Evolutionary conservation across 1,284 basidiomycete species (phyloP).

Genomic region (Agaricales sp.): DNA sequence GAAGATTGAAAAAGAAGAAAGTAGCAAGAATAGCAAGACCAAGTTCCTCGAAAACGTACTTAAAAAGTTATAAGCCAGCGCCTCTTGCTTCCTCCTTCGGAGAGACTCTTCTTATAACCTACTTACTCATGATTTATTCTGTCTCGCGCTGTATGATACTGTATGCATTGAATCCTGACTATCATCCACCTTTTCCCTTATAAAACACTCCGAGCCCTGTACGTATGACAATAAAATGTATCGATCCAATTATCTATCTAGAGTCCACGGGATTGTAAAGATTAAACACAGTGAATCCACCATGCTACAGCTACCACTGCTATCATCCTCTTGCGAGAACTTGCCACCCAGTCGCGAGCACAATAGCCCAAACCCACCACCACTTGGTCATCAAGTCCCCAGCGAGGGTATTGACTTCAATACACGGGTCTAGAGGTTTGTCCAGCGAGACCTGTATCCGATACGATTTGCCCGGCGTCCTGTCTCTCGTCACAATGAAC

Average conservation of each 20-base stretch:
- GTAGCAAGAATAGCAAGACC: not conserved
- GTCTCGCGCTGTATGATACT: too few relatives aligned
- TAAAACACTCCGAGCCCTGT: too few relatives aligned
- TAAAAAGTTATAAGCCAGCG: not conserved
- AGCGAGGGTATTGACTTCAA: constrained; percentile 15
- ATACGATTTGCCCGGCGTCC: constrained; percentile 33
- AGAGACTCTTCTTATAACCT: too few relatives aligned
- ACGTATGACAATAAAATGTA: too few relatives aligned
- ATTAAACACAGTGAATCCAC: not conserved
- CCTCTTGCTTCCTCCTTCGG: not conserved
- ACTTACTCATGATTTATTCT: too few relatives aligned
- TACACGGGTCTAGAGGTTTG: constrained; percentile 40
- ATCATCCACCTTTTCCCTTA: too few relatives aligned
- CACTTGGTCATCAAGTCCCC: too few relatives aligned
- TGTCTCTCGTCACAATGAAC: constrained; percentile 40
- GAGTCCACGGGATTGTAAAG: too few relatives aligned
- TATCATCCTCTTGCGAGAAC: not conserved
- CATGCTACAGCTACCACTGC: not conserved
- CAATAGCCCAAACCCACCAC: too few relatives aligned
- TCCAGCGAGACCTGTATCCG: constrained; percentile 40
- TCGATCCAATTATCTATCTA: too few relatives aligned
- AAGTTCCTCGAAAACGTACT: not conserved
- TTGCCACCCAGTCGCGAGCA: too few relatives aligned
- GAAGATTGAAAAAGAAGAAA: not conserved
- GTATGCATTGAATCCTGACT: too few relatives aligned